phyloP scores from a whole-genome alignment of 192 early-diverging fungal genomes.

The Coemansia sp. region DNA sequence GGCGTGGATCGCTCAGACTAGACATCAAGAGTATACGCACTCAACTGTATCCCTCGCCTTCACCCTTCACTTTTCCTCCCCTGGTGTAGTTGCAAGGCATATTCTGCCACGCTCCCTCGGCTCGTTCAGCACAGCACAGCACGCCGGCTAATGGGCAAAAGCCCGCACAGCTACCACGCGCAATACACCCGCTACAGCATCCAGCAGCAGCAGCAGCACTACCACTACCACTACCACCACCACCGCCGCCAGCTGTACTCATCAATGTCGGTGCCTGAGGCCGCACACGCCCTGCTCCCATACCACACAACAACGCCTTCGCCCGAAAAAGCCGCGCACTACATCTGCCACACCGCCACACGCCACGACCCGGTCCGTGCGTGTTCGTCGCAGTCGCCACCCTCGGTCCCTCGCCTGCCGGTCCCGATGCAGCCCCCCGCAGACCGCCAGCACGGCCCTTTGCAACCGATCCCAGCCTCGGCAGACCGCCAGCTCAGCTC shows the following conservation, averaged over 20 bases:
- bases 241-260: not conserved
- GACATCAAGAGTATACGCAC: not conserved
- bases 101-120: no score
- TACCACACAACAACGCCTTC: not conserved
- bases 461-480: not conserved
- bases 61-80: not conserved
- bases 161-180: no score
- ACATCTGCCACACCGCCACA: not conserved
- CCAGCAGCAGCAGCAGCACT: not conserved
- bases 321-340: not conserved
- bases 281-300: constrained; percentile 1
- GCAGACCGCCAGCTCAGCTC: not conserved
- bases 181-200: not conserved
- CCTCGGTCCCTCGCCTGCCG: not conserved
- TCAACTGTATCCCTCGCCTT: not conserved
- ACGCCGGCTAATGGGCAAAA: no score
- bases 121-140: no score
- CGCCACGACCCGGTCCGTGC: not conserved
- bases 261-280: constrained; percentile 8
- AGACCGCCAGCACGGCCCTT: not conserved
- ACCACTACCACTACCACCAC: not conserved
- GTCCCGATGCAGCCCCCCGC: not conserved
- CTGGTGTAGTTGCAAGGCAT: not conserved
- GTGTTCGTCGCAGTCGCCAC: not conserved
- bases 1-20: constrained; percentile 1